Evolutionary conservation across 192 early-diverging fungal genomes (phyloP).

Genomic region (Gaertneriomyces semiglobifer): DNA sequence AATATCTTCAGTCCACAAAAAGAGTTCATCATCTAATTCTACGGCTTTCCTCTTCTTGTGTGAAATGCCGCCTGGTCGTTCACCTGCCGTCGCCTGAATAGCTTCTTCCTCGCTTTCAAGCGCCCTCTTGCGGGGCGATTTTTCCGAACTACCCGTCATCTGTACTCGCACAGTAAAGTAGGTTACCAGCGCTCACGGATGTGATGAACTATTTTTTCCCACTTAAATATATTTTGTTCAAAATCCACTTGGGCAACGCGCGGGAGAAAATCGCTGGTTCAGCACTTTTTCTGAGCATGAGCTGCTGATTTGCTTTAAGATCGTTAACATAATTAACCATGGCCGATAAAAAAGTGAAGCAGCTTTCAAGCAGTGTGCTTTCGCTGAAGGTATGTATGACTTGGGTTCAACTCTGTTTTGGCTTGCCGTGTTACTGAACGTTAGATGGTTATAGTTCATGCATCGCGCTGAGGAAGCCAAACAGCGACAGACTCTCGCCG

Average conservation of each 20-base stretch:
- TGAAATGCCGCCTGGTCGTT: not conserved
- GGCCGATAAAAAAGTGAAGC: constrained; percentile 16
- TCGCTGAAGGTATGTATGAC: constrained; percentile 13
- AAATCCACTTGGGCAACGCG: no score
- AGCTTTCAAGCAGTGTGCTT: constrained; percentile 14
- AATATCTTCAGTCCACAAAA: constrained; percentile 23
- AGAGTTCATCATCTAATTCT: constrained; percentile 14
- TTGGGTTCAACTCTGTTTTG: not conserved
- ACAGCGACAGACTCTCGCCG: constrained; percentile 18
- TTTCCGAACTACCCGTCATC: no score
- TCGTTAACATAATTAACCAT: no score
- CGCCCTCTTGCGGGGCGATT: no score
- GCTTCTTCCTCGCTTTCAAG: no score
- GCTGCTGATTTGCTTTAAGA: no score
- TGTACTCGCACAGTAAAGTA: no score
- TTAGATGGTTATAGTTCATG: constrained; percentile 9
- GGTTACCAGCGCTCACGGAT: no score
- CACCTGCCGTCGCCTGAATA: not conserved
- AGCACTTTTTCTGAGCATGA: no score
- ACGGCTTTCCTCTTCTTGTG: not conserved
- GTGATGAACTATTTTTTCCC: no score
- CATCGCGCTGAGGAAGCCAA: constrained; percentile 21
- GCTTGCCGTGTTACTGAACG: not conserved
- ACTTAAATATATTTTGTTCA: no score
- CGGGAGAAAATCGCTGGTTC: no score